A percentile compares a stretch with the other conserved stretches of the same genome.
These are phyloP conservation scores for Colletotrichum sp. DNA, from an alignment of 2,329 filamentous ascomycete species.

Conservation along the genomic window DNA sequence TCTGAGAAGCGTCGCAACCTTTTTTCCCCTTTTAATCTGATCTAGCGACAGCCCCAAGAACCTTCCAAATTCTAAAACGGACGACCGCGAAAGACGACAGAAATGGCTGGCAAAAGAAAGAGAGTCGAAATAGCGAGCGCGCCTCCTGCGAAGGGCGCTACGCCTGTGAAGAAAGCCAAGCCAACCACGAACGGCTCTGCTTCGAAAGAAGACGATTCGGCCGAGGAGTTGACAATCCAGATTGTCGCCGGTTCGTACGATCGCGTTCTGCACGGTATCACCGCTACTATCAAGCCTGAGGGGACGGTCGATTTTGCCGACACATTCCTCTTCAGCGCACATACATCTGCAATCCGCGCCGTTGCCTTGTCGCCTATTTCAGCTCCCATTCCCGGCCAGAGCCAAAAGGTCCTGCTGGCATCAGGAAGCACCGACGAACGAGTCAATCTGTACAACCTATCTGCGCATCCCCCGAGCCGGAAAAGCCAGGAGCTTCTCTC, in stretches of 20 bases:
- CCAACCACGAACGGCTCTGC: conserved; percentile 9
- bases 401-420: conserved; percentile 87
- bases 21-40: neutral
- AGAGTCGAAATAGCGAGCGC: conserved; percentile 40
- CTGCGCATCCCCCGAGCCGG: conserved; percentile 66
- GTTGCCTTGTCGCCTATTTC: conserved; percentile 84
- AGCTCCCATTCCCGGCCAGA: conserved; percentile 61
- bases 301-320: conserved; percentile 74
- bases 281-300: conserved; percentile 67
- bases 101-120: conserved; percentile 54
- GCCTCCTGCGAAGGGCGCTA: conserved; percentile 24
- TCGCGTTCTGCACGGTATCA: conserved; percentile 87
- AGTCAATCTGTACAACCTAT: conserved; percentile 93
- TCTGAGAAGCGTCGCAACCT: neutral
- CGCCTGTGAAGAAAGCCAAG: conserved; percentile 37
- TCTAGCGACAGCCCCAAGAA: neutral
- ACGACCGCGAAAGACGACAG: conserved; percentile 7
- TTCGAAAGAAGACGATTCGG: conserved; percentile 4
- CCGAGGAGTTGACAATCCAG: conserved; percentile 69
- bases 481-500: conserved; percentile 67
- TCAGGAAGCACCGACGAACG: conserved; percentile 93
- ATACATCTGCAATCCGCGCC: conserved; percentile 87
- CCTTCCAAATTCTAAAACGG: neutral
- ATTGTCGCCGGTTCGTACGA: conserved; percentile 95
- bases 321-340: conserved; percentile 94